phyloP scores from a whole-genome alignment of 345 rosid species.

The Lumnitzera racemosa region DNA sequence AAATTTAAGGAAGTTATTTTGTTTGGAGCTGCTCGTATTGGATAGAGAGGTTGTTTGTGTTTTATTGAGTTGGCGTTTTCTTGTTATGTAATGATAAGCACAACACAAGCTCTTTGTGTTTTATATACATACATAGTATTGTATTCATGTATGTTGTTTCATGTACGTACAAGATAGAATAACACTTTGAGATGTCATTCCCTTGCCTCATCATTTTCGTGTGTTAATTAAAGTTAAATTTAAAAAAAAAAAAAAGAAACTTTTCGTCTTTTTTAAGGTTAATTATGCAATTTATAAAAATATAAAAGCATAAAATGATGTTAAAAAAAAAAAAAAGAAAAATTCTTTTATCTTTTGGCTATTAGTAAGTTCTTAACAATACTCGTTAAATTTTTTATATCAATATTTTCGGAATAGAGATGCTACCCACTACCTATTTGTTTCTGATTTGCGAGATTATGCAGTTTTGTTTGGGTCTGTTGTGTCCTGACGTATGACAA shows the following conservation, averaged over 20 bases:
- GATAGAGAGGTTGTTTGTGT: slow-evolving; percentile 10
- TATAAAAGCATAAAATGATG: too few species aligned
- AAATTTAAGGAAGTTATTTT: slow-evolving; percentile 30
- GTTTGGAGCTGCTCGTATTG: slow-evolving; percentile 23
- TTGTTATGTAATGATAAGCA: slow-evolving; percentile 16
- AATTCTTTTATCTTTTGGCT: too few species aligned
- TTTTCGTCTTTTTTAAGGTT: too few species aligned
- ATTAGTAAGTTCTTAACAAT: too few species aligned
- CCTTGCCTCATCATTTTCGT: slow-evolving; percentile 23
- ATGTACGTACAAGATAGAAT: slow-evolving; percentile 31
- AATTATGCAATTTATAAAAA: too few species aligned
- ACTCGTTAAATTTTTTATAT: too few species aligned
- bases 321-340: too few species aligned
- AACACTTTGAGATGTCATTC: slow-evolving; percentile 9
- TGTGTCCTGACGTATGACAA: slow-evolving; percentile 22
- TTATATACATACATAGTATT: slow-evolving; percentile 19
- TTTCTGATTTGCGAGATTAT: slow-evolving; percentile 15
- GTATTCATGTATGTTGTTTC: slow-evolving; percentile 14
- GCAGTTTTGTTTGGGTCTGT: slow-evolving; percentile 25
- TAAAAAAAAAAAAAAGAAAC: too few species aligned
- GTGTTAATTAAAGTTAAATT: slow-evolving; percentile 6
- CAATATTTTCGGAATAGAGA: background rate
- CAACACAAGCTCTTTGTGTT: slow-evolving; percentile 16
- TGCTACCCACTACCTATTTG: slow-evolving; percentile 8
- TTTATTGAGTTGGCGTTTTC: slow-evolving; percentile 43